Evolutionary conservation across 139 green algal genomes (phyloP), one percentile per base, ranked within the genome.

Genomic region (Chlorella sp.): DNA sequence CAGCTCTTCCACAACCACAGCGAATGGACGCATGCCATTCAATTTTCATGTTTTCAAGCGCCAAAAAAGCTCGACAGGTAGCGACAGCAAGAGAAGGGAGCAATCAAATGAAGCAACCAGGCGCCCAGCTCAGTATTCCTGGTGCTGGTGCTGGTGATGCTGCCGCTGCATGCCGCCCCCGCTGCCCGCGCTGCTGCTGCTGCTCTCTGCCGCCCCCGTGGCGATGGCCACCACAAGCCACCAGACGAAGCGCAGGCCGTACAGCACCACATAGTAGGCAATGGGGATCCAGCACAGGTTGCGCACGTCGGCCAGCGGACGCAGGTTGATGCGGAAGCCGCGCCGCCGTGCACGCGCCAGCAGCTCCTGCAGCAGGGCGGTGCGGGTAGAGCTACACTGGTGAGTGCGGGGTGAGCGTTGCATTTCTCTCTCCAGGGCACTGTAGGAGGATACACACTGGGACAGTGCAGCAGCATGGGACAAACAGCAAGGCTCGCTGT

Each of bases 251-350:
- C 62, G 78, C 79, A 86, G 32, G 54, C 43, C 62, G 36, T 73
- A 76, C 17, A 69, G 16, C 3, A 84, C 7, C 82, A 91, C 76
- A 40, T 81, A 34, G 67, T 89, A 85, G 1, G 26, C 75, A 19
- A 92, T 16, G 0, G 76, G 67, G 58, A 94, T 81, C 92, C 91
- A 95, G 0, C 36, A 78, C 28, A 96, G 85, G 48, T 75, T 88
- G 80, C 95, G 92, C 64, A 92, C 32, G 83, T 98, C 94, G 1
- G 91, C 95, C n/a, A 97, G 84, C 17, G 85, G 76, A 8, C 94
- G 86, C 85, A 97, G 85, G 88, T 98, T 96, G 40, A 97, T 65
- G 38, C 92, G 90, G 85, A 77, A 92, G 28, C 82, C 69, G 14
- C 86, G 86, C 44, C 82, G 62, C 70, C 89, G 81, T 24, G 86